phyloP scores from a whole-genome alignment of 441 rosid species.

The Macaranga tanarius region DNA sequence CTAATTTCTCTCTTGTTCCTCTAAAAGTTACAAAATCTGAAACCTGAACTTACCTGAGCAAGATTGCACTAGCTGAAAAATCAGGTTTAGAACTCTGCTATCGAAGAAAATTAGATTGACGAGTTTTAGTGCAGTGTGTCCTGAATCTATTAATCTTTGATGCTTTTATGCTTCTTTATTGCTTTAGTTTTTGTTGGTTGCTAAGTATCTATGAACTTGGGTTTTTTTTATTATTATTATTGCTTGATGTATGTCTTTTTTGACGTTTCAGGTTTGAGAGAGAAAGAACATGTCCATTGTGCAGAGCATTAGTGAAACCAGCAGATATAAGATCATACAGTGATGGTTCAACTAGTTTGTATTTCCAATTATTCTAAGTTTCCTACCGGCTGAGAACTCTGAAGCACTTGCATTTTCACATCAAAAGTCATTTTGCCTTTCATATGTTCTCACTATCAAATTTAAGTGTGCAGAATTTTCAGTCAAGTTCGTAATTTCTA shows the following conservation, averaged over 20 bases:
- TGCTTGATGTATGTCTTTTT: conserved; percentile 7
- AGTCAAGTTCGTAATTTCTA: not conserved
- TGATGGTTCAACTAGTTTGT: conserved; percentile 62
- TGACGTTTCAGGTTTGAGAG: conserved; percentile 57
- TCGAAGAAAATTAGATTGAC: not conserved
- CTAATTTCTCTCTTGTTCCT: not conserved
- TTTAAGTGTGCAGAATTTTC: not conserved
- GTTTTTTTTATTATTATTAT: not conserved
- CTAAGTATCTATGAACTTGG: not conserved
- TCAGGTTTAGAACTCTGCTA: not conserved
- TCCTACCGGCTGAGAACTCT: not conserved
- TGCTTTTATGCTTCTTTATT: not conserved
- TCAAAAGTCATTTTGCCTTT: not conserved
- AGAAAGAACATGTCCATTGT: conserved; percentile 66
- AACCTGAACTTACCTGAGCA: not conserved
- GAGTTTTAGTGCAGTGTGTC: not conserved
- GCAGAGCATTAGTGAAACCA: conserved; percentile 57
- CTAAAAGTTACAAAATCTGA: not conserved
- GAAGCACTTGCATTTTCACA: not conserved
- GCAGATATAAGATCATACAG: conserved; percentile 59
- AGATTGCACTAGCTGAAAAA: no score
- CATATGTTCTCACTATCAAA: not conserved
- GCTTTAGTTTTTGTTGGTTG: not conserved
- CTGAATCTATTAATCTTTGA: not conserved
- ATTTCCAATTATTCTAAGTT: conserved; percentile 51